Conservation (phyloP, 257 asterid species). For the Gentiana macrophylla region DNA sequence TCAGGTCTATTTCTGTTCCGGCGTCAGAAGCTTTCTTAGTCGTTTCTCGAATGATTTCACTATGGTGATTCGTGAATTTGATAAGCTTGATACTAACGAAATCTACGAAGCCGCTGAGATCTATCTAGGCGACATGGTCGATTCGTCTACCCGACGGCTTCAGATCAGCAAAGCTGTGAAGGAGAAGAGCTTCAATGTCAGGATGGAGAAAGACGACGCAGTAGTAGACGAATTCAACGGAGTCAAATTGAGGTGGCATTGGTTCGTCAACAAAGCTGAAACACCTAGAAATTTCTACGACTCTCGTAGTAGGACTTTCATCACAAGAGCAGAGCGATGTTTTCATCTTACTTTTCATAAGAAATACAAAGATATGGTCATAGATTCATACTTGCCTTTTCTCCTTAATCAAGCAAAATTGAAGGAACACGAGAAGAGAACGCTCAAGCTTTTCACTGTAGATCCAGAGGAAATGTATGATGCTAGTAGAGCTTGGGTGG, state of each 20-base stretch:
- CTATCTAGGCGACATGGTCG: slow-evolving; percentile 35
- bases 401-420: slow-evolving; percentile 43
- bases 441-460: slow-evolving; percentile 52
- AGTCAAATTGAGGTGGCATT: slow-evolving; percentile 38
- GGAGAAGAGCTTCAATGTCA: slow-evolving; percentile 27
- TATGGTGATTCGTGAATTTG: slow-evolving; percentile 46
- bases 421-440: slow-evolving; percentile 29
- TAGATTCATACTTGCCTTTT: slow-evolving; percentile 48
- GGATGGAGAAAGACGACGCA: slow-evolving; percentile 37
- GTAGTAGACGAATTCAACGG: slow-evolving; percentile 27
- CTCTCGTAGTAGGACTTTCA: slow-evolving; percentile 27
- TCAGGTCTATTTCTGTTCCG: slow-evolving; percentile 32
- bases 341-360: slow-evolving; percentile 53
- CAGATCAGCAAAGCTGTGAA: slow-evolving; percentile 46
- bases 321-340: slow-evolving; percentile 32
- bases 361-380: slow-evolving; percentile 19
- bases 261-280: slow-evolving; percentile 22
- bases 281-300: slow-evolving; percentile 15
- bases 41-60: slow-evolving; percentile 41
- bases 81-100: slow-evolving; percentile 36
- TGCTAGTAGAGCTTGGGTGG: slow-evolving; percentile 53
- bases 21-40: slow-evolving; percentile 22
- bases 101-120: slow-evolving; percentile 49
- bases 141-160: slow-evolving; percentile 34
- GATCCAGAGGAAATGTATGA: slow-evolving; percentile 41